These are phyloP conservation scores for Solanum etuberosum DNA, from an alignment of 257 asterid species.

Conservation along the genomic window DNA sequence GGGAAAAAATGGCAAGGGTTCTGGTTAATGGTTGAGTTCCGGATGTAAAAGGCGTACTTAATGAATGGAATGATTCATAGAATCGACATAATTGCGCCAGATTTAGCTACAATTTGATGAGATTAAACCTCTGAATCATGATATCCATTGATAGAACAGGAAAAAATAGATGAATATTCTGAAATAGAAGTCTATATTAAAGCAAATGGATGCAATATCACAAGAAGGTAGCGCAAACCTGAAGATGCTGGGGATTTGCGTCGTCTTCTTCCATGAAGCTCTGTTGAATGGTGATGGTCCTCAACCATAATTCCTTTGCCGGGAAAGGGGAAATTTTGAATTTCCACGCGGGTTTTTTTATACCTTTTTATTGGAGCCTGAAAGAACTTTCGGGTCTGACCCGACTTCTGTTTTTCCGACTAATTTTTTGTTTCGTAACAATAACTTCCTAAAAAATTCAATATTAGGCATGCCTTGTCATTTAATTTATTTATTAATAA, in stretches of 20 bases:
- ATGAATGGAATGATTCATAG: conserved; percentile 20
- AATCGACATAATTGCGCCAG: conserved; percentile 18
- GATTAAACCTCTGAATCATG: conserved; percentile 17
- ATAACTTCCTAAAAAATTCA: background rate
- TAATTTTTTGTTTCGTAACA: background rate
- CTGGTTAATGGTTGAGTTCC: background rate
- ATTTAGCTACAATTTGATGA: conserved; percentile 16
- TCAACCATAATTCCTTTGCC: background rate
- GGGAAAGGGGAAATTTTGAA: background rate
- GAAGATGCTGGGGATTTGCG: background rate
- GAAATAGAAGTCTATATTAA: background rate
- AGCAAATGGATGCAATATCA: background rate
- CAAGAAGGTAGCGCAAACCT: background rate
- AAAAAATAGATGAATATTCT: background rate
- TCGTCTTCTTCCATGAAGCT: background rate
- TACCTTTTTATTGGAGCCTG: background rate
- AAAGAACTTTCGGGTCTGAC: background rate
- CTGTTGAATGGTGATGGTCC: background rate
- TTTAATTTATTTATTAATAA: background rate
- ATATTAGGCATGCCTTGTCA: background rate
- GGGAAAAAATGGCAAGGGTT: background rate
- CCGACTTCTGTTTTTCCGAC: background rate
- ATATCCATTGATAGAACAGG: conserved; percentile 20
- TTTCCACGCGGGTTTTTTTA: background rate
- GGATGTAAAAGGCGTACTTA: background rate